Base-by-base conservation (phyloP, 495 filamentous ascomycete species). In the Evernia prunastri region DNA sequence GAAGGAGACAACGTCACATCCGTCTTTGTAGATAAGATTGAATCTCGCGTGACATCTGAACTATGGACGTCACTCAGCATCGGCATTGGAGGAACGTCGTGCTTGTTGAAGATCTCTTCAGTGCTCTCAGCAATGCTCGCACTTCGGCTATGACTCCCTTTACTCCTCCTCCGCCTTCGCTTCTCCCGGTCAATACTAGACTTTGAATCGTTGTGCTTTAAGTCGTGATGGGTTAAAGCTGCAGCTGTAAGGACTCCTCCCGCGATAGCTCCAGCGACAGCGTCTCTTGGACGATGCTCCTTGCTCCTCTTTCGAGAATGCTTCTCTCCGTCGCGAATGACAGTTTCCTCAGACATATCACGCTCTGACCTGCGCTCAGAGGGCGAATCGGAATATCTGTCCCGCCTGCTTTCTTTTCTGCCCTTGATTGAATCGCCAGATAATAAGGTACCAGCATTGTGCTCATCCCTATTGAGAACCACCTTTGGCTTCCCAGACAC, bases 41-140 rank as follows among this genome's bases (percentile, higher is more conserved):
- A 97, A 42, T 88, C 86, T 71, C 94, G 82, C 4, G 94, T 97
- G 57, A 96, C 72, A 33, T 96, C 91, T 0, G 92, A 95, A 37
- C 89, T 83, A 56, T 87, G 82, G 35, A 95, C 82, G 51, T 90
- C 89, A 73, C 92, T 95, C 72, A 85, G 85, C 71, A 95, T 81
- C 4, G 92, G 92, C 87, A 96, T 89, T 1, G 87, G 89, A 17
- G 91, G 85, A n/a, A 83, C 76, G 54, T 81, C 81, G 64, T 83
- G 80, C 75, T 75, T 87, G 75, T 76, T 78, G 78, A 77, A 88
- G 72, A 77, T 84, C 70, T 76, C 82, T 77, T 79, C 87, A 67
- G 72, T 86, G 74, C 79, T 83, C 79, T 64, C 82, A 60, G 86
- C 82, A 63, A 83, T 68, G 67, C 81, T 86, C 20, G 75, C 79